Evolutionary conservation across 2,329 filamentous ascomycete species (phyloP).

Genomic region (Zymoseptoria brevis): DNA sequence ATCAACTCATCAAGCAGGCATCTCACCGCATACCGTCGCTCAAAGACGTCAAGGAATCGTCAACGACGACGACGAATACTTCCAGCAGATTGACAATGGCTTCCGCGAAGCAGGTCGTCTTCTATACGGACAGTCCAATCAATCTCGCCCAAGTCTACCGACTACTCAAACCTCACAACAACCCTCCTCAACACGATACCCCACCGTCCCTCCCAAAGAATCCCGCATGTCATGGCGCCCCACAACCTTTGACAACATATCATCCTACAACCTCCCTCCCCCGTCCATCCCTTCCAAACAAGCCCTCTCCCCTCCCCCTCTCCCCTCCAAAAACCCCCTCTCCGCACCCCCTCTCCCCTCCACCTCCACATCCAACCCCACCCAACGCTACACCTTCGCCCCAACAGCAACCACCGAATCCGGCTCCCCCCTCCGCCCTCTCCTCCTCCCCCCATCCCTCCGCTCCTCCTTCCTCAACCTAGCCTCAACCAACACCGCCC

Average conservation of each 20-base stretch:
- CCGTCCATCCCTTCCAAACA: slow-evolving; percentile 27
- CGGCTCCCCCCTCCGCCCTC: slow-evolving; percentile 72
- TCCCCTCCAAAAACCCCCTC: slow-evolving; percentile 27
- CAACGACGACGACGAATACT: slow-evolving; percentile 11
- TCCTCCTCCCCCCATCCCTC: slow-evolving; percentile 75
- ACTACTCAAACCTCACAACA: background rate
- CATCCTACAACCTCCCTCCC: slow-evolving; percentile 16
- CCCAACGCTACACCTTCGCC: slow-evolving; percentile 63
- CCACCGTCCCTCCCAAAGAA: slow-evolving; percentile 36
- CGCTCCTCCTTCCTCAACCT: slow-evolving; percentile 66
- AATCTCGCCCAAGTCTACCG: background rate
- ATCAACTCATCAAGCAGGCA: slow-evolving; percentile 45
- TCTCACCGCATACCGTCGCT: slow-evolving; percentile 38
- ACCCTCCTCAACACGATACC: slow-evolving; percentile 32
- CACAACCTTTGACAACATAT: slow-evolving; percentile 4
- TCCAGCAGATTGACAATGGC: slow-evolving; percentile 10
- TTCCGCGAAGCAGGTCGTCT: slow-evolving; percentile 21
- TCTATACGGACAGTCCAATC: slow-evolving; percentile 12
- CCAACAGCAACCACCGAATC: slow-evolving; percentile 85
- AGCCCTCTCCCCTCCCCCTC: slow-evolving; percentile 17
- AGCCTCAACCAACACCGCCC: slow-evolving; percentile 66
- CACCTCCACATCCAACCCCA: slow-evolving; percentile 30
- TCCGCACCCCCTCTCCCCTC: slow-evolving; percentile 20
- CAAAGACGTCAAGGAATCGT: slow-evolving; percentile 23
- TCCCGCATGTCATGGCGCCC: slow-evolving; percentile 22